Evolutionary conservation across 257 asterid species (phyloP).

Genomic region (Solanum tacnaense): DNA sequence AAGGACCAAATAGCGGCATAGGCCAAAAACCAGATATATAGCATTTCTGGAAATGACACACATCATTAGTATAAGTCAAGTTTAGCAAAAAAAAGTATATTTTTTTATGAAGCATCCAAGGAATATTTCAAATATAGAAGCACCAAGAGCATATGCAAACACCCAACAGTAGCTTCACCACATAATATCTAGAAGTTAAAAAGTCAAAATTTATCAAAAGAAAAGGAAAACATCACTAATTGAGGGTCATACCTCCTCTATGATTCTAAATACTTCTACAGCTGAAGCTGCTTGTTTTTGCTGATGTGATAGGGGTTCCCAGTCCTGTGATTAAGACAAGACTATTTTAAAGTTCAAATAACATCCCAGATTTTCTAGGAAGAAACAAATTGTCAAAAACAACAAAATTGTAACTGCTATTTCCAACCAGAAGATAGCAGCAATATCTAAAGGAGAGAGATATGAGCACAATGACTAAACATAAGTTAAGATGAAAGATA

Average conservation of each 20-base stretch:
- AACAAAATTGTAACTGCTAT: neutral
- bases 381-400: neutral
- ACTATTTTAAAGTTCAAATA: neutral
- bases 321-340: slow-evolving; percentile 40
- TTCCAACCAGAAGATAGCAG: neutral
- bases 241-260: slow-evolving; percentile 67
- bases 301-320: slow-evolving; percentile 90
- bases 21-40: neutral
- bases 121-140: neutral
- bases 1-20: neutral
- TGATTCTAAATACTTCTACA: slow-evolving; percentile 93
- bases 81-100: neutral
- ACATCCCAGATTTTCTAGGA: neutral
- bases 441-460: neutral
- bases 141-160: neutral
- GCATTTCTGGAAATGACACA: neutral
- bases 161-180: neutral
- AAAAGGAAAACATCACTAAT: neutral
- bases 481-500: neutral
- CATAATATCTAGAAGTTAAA: neutral
- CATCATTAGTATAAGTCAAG: neutral
- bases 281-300: slow-evolving; percentile 94
- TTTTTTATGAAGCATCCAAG: neutral
- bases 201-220: neutral
- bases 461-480: neutral